Evolutionary conservation across 345 rosid genomes (phyloP).

Genomic region (Excoecaria cochinchinensis): DNA sequence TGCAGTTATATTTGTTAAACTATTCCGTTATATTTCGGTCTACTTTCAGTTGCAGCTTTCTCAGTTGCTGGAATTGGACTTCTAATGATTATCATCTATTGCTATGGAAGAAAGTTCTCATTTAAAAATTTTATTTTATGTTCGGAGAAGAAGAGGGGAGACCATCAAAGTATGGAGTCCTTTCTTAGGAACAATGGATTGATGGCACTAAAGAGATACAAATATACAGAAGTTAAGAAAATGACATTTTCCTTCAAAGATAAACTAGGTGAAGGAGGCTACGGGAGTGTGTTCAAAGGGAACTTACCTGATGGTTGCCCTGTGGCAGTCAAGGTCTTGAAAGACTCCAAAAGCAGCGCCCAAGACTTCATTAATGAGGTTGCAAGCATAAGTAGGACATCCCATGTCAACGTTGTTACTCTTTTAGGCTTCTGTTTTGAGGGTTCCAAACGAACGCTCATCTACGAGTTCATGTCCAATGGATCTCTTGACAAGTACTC

Average conservation of each 20-base stretch:
- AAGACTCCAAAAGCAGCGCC: not conserved
- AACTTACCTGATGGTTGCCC: not conserved
- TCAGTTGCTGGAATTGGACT: not conserved
- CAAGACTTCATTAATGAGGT: not conserved
- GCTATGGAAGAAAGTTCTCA: not conserved
- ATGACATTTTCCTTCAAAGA: not conserved
- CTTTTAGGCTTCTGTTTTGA: not conserved
- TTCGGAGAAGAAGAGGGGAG: not conserved
- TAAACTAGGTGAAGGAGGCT: no score
- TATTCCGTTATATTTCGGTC: no score
- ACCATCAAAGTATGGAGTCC: constrained; percentile 2
- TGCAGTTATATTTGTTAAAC: no score
- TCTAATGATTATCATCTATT: not conserved
- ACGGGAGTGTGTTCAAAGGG: not conserved
- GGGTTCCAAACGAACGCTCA: not conserved
- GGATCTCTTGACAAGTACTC: not conserved
- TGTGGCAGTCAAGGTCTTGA: constrained; percentile 2
- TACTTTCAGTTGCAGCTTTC: no score
- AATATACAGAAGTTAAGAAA: constrained; percentile 9
- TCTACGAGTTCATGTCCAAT: not conserved
- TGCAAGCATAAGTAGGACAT: no score
- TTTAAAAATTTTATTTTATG: not conserved
- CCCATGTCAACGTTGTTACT: no score
- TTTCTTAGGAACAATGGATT: not conserved
- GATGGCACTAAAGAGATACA: constrained; percentile 8